A percentile compares a stretch with the other conserved stretches of the same genome.
Conservation (phyloP, 2,329 filamentous ascomycete genomes). For the Colletotrichum liaoningense region DNA sequence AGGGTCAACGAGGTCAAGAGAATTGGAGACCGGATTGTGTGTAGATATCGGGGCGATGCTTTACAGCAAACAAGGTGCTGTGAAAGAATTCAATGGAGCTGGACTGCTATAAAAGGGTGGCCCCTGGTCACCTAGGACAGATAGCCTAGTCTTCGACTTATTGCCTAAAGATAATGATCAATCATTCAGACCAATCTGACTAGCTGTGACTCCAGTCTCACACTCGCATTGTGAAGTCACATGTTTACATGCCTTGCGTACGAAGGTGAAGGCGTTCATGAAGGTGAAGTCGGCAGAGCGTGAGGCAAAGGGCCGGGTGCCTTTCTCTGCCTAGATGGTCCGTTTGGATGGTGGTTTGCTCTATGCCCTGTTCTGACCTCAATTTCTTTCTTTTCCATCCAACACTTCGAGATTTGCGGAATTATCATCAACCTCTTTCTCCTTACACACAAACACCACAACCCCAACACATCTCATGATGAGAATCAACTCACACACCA, state of each 20-base stretch:
- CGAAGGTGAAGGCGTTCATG: background rate
- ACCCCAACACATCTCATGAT: constrained; percentile 1
- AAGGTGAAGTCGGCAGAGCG: background rate
- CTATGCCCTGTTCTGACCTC: background rate
- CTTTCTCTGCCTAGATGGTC: background rate
- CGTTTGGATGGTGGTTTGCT: background rate
- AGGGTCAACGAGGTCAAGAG: background rate
- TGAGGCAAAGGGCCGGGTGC: background rate
- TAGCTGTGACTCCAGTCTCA: background rate
- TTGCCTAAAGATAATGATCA: constrained; percentile 35
- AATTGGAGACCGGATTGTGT: background rate
- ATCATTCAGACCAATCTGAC: constrained; percentile 16
- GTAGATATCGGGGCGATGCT: constrained; percentile 8
- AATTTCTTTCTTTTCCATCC: background rate
- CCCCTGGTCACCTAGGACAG: background rate
- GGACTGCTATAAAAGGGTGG: constrained; percentile 2
- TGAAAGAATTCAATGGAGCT: background rate
- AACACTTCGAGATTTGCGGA: background rate
- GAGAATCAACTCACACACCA: background rate
- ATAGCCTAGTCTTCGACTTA: constrained; percentile 14
- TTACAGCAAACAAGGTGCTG: background rate
- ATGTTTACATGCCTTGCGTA: background rate
- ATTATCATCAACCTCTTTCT: background rate
- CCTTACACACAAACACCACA: background rate
- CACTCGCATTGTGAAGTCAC: background rate